phyloP scores from a whole-genome alignment of 345 rosid genomes.

The Aethionema arabicum region DNA sequence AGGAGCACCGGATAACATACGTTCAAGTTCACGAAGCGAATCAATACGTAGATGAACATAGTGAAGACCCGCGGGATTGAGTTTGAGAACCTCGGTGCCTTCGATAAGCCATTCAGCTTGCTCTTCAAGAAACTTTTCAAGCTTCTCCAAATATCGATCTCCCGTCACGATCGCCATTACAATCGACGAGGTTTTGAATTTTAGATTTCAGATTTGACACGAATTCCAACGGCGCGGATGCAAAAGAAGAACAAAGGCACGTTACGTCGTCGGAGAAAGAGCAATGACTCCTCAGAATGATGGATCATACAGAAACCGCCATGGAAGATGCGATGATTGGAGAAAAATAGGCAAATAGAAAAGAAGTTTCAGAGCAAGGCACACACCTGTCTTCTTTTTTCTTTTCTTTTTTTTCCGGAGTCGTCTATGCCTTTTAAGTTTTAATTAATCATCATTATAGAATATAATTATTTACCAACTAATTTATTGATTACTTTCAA shows the following conservation, averaged over 20 bases:
- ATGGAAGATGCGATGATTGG: slow-evolving; percentile 32
- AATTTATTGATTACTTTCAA: too few species aligned
- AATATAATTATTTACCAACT: too few species aligned
- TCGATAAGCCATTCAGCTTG: slow-evolving; percentile 74
- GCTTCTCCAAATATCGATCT: slow-evolving; percentile 84
- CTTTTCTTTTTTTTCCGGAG: too few species aligned
- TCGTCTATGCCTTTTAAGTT: too few species aligned
- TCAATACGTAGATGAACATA: slow-evolving; percentile 92
- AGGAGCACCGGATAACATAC: slow-evolving; percentile 82
- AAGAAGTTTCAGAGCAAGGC: background rate
- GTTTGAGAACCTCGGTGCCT: slow-evolving; percentile 66
- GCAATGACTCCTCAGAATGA: too few species aligned
- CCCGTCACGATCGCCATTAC: slow-evolving; percentile 91
- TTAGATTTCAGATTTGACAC: too few species aligned
- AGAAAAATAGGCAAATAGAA: slow-evolving; percentile 17
- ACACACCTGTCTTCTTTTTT: background rate
- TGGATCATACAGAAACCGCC: slow-evolving; percentile 35
- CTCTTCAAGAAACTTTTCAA: slow-evolving; percentile 74
- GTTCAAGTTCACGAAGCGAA: slow-evolving; percentile 82
- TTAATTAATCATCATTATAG: too few species aligned
- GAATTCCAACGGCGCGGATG: too few species aligned
- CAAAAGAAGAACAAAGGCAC: slow-evolving; percentile 10
- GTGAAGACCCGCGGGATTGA: slow-evolving; percentile 92
- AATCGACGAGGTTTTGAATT: slow-evolving; percentile 9
- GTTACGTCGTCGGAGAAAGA: background rate